phyloP scores from a whole-genome alignment of 2,329 filamentous ascomycete species.

The Phialophora chinensis region DNA sequence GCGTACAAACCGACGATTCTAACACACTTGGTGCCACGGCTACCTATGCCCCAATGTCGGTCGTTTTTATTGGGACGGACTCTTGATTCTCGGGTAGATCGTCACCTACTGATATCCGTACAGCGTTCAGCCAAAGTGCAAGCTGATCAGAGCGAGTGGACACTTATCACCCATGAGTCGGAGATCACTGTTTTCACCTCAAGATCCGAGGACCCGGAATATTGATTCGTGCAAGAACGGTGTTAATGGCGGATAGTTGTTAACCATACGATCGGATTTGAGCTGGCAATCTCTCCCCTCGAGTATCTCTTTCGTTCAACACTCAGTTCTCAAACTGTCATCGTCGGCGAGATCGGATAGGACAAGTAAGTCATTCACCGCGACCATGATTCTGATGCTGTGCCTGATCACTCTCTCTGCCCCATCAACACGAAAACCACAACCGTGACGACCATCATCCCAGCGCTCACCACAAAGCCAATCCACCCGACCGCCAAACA shows the following conservation, averaged over 20 bases:
- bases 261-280: not conserved
- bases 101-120: not conserved
- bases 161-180: not conserved
- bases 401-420: slow-evolving; percentile 24
- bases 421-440: slow-evolving; percentile 30
- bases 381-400: not conserved
- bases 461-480: slow-evolving; percentile 27
- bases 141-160: not conserved
- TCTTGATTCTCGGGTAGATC: not conserved
- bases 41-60: not conserved
- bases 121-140: not conserved
- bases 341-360: not conserved
- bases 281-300: not conserved
- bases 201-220: not conserved
- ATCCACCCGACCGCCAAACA: slow-evolving; percentile 34
- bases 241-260: not conserved
- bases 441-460: slow-evolving; percentile 32
- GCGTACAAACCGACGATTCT: not conserved
- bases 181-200: not conserved
- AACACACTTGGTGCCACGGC: not conserved
- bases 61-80: not conserved
- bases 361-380: not conserved
- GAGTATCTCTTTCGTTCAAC: not conserved
- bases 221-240: not conserved
- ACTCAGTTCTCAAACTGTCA: not conserved